A percentile compares a stretch with the other conserved stretches of the same genome.
phyloP scores from a whole-genome alignment of 2,329 filamentous ascomycete genomes.

The Penicillium sumatraense region DNA sequence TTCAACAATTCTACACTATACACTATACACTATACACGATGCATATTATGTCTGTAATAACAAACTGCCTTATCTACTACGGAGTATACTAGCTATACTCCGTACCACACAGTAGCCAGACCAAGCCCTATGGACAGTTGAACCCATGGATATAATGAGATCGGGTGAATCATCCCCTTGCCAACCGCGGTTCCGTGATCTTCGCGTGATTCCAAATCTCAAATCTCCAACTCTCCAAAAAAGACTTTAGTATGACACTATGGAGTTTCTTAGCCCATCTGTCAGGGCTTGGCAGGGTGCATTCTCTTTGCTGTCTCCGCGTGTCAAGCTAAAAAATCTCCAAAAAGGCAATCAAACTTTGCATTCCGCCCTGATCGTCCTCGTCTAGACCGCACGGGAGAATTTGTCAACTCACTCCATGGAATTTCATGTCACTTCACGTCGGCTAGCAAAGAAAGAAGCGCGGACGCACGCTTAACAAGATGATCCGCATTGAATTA shows the following conservation, averaged over 20 bases:
- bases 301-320: not conserved
- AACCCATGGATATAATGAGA: not conserved
- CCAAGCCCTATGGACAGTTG: not conserved
- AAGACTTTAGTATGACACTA: no score
- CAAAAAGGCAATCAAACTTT: not conserved
- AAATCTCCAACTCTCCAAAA: not conserved
- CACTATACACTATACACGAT: no score
- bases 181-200: not conserved
- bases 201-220: not conserved
- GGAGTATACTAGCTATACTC: no score
- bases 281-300: not conserved
- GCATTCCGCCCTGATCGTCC: not conserved
- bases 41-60: no score
- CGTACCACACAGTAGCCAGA: no score
- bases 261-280: no score
- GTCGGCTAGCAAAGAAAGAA: no score
- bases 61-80: no score
- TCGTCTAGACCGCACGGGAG: not conserved
- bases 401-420: not conserved
- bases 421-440: no score
- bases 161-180: not conserved
- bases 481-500: no score
- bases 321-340: not conserved
- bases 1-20: no score
- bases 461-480: no score